phyloP scores from a whole-genome alignment of 2,329 filamentous ascomycete species.

The Penicillium sp. region DNA sequence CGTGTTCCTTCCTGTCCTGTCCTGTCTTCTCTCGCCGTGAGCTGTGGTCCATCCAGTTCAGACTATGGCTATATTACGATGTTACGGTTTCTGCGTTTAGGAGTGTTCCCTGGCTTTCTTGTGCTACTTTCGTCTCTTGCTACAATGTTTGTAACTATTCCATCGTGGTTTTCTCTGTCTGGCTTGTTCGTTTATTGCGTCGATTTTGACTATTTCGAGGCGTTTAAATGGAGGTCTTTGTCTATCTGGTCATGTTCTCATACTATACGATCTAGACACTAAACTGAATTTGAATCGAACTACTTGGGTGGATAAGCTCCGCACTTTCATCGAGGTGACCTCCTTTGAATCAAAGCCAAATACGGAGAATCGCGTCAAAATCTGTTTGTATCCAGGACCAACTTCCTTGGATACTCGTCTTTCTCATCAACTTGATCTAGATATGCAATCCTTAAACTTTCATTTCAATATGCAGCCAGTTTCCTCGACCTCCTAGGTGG shows the following conservation, averaged over 20 bases:
- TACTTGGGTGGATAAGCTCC: not conserved
- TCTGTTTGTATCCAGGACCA: not conserved
- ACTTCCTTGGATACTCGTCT: fast-evolving
- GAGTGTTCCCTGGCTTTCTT: not conserved
- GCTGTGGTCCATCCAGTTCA: not conserved
- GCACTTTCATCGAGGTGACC: too few relatives aligned
- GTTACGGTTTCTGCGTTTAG: conserved; percentile 6
- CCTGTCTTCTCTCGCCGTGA: not conserved
- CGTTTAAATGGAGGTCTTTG: not conserved
- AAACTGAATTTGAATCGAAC: not conserved
- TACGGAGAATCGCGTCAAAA: not conserved
- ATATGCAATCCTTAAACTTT: not conserved
- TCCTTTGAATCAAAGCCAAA: not conserved
- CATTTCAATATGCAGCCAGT: not conserved
- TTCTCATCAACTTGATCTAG: not conserved
- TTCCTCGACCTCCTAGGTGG: not conserved
- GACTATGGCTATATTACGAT: conserved; percentile 1
- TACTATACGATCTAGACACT: not conserved
- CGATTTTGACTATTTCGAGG: not conserved
- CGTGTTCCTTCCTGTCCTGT: not conserved
- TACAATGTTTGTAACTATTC: not conserved
- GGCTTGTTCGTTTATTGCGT: not conserved
- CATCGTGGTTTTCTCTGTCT: not conserved
- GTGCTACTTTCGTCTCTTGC: not conserved
- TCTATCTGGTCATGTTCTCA: not conserved